Evolutionary conservation across 1,284 basidiomycete genomes (phyloP).

Genomic region (Pseudozyma flocculosa): DNA sequence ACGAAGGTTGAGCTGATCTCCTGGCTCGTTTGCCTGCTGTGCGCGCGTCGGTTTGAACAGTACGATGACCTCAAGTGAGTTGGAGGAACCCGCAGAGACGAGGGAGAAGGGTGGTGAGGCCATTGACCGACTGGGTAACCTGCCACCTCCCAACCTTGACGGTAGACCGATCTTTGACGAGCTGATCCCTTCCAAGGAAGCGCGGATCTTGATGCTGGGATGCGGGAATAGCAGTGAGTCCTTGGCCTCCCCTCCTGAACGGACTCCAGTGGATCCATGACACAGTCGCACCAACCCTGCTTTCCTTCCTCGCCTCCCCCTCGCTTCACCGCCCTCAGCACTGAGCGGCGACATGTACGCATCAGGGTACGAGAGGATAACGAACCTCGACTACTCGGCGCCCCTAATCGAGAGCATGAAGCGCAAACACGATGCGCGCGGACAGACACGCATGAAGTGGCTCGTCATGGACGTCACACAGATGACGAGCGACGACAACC

Average conservation of each 20-base stretch:
- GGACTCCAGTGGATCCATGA: no score
- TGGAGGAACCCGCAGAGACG: neutral
- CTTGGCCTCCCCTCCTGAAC: no score
- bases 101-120: neutral
- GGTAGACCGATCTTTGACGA: slow-evolving; percentile 27
- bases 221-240: slow-evolving; percentile 49
- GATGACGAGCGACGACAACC: no score
- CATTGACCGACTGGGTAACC: no score
- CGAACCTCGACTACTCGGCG: slow-evolving; percentile 45
- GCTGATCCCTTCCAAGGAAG: slow-evolving; percentile 25
- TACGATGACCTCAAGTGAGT: slow-evolving; percentile 8
- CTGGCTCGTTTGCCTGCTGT: neutral
- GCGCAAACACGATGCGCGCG: slow-evolving; percentile 1
- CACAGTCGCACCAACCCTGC: no score
- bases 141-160: no score
- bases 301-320: neutral
- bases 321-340: slow-evolving; percentile 3
- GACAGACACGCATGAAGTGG: slow-evolving; percentile 13
- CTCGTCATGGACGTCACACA: slow-evolving; percentile 49
- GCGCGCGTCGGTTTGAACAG: neutral
- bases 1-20: neutral
- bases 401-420: slow-evolving; percentile 41
- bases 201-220: slow-evolving; percentile 52
- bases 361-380: slow-evolving; percentile 41
- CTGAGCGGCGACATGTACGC: slow-evolving; percentile 41